Evolutionary conservation across 2,329 filamentous ascomycete genomes (phyloP).

Genomic region (Colletotrichum euphorbiae): DNA sequence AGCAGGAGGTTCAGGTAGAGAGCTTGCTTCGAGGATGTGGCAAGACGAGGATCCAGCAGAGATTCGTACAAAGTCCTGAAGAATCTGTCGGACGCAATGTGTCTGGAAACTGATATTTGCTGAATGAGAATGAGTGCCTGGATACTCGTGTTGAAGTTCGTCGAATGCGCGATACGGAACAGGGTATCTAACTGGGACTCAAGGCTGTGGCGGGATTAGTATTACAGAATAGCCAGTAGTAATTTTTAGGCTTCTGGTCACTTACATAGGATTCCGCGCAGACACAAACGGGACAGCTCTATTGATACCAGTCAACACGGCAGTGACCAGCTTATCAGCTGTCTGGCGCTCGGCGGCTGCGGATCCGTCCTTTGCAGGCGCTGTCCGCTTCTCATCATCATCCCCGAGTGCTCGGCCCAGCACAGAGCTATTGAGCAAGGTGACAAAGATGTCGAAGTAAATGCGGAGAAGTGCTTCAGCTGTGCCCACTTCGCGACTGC

Average conservation of each 20-base stretch:
- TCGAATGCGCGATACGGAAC: constrained; percentile 95
- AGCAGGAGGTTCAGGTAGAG: constrained; percentile 94
- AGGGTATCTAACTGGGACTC: constrained; percentile 93
- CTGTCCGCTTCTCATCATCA: constrained; percentile 3
- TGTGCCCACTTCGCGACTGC: constrained; percentile 82
- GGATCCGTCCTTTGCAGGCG: constrained; percentile 33
- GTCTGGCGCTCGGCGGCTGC: constrained; percentile 70
- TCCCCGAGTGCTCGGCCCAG: constrained; percentile 25
- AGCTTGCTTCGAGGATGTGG: constrained; percentile 92
- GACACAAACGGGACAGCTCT: constrained; percentile 93
- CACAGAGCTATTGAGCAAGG: constrained; percentile 72
- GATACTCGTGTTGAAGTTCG: constrained; percentile 98
- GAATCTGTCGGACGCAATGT: constrained; percentile 88
- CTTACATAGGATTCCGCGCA: constrained; percentile 79
- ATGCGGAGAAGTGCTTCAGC: constrained; percentile 86
- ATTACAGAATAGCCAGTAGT: constrained; percentile 42
- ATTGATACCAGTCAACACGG: constrained; percentile 93
- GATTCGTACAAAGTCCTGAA: constrained; percentile 97
- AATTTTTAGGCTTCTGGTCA: constrained; percentile 24
- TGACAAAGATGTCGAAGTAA: constrained; percentile 91
- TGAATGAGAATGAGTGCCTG: constrained; percentile 96
- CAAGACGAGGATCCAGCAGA: constrained; percentile 86
- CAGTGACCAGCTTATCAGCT: constrained; percentile 91
- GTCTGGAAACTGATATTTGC: constrained; percentile 84
- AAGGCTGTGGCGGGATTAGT: constrained; percentile 62